Base-by-base conservation (phyloP, 352 stramenopile genomes). In the Phytophthora ohioensis region DNA sequence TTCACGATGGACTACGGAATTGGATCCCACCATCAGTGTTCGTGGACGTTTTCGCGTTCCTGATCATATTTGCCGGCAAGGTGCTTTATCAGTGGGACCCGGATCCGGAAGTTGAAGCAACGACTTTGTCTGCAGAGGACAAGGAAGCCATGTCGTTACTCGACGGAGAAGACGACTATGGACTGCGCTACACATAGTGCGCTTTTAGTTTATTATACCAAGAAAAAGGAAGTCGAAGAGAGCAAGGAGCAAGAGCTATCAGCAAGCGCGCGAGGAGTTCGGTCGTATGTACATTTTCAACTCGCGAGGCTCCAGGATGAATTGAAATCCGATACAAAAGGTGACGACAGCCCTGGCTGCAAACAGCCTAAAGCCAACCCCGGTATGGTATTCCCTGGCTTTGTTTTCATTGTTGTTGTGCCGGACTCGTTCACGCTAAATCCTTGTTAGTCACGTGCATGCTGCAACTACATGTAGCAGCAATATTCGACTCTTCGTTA, bases 81-180 rank as follows among this genome's bases (percentile, higher is more conserved):
- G 65, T 90, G 11, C 70, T 96, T 39, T 95, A 88, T 64, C 86
- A 93, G 54, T 96, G 87, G 89, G 85, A 96, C 45, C 67, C 82
- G 3, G 84, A 93, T 68, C 86, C 84, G 48, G 84, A 91, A 15
- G 85, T 91, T 35, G 83, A 95, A 70, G 87, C 87, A 30, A 95
- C 86, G 30, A 96, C 89, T 31, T 82, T 81, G 49, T 95, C 87
- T 11, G 89, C 87, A 9, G 89, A 93, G 45, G 89, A 96, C 58
- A 96, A 96, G 67, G 89, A 96, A 59, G 84, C 85, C 7, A 83
- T 86, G 68, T 89, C 88, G 12, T 69, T 96, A 21, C 80, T 95
- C 30, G 81, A 79, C 13, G 77, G 91, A 64, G 81, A 87, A 53
- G 71, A 84, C 21, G 85, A 94, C 61, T 94, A 89, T 53, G 87